These are phyloP conservation scores for Penicillium paneum DNA, from an alignment of 2,329 filamentous ascomycete species.

Conservation along the genomic window DNA sequence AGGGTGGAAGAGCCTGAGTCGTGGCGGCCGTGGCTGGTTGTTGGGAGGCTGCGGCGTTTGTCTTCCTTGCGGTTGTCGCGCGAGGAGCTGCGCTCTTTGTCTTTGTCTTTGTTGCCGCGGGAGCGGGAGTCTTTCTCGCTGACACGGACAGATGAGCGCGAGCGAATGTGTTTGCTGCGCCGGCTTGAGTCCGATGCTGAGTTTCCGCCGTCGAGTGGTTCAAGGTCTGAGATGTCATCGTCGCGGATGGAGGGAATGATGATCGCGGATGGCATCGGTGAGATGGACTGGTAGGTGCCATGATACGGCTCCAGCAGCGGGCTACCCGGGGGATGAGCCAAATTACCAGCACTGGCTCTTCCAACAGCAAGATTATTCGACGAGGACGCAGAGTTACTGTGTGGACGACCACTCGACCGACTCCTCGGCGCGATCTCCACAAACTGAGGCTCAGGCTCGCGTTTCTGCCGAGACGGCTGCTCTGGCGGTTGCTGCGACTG, in stretches of 20 bases:
- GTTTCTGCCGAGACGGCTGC: constrained; percentile 11
- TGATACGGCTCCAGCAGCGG: constrained; percentile 89
- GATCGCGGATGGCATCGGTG: constrained; percentile 84
- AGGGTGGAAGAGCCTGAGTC: constrained; percentile 31
- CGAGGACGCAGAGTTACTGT: constrained; percentile 39
- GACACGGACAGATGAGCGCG: constrained; percentile 20
- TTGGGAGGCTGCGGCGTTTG: constrained; percentile 21
- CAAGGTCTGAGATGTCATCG: constrained; percentile 54
- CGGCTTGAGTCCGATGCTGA: constrained; percentile 28
- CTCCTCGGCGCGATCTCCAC: constrained; percentile 36
- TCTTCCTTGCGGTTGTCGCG: constrained; percentile 27
- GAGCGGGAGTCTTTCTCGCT: constrained; percentile 15
- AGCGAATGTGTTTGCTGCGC: constrained; percentile 26
- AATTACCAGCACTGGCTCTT: constrained; percentile 23
- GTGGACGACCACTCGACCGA: constrained; percentile 24
- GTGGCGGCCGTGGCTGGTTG: constrained; percentile 27
- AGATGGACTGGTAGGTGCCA: constrained; percentile 90
- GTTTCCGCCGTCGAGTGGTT: constrained; percentile 37
- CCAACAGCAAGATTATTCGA: constrained; percentile 39
- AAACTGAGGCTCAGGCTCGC: constrained; percentile 31
- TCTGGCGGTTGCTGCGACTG: neutral
- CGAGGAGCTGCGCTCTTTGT: constrained; percentile 20
- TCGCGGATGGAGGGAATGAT: constrained; percentile 57
- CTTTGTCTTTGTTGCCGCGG: constrained; percentile 28
- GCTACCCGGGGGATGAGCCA: constrained; percentile 64